A percentile compares a stretch with the other conserved stretches of the same genome.
Evolutionary conservation across 495 filamentous ascomycete genomes (phyloP).

Genomic region (Margaritispora aquatica): DNA sequence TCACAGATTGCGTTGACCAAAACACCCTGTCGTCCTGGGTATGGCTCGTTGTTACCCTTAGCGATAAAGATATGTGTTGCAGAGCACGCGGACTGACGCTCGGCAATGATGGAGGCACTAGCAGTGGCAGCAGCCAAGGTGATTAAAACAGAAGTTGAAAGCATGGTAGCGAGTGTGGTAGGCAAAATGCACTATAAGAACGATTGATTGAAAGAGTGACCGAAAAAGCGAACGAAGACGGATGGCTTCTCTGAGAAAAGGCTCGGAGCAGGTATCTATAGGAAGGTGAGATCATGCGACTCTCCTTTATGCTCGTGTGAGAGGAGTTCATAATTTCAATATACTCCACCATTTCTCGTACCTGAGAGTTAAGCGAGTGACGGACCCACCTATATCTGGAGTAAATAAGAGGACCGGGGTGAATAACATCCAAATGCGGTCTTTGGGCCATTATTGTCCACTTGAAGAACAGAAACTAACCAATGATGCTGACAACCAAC

Average conservation of each 20-base stretch:
- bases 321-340: not conserved
- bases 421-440: too few species aligned
- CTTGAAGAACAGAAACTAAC: too few species aligned
- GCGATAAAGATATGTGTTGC: slow-evolving; percentile 26
- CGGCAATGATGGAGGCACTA: not conserved
- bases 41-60: slow-evolving; percentile 26
- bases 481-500: too few species aligned
- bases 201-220: not conserved
- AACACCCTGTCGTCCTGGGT: slow-evolving; percentile 23
- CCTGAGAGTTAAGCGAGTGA: too few species aligned
- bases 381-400: too few species aligned
- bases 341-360: not conserved
- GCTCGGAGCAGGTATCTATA: not conserved
- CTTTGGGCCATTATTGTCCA: too few species aligned
- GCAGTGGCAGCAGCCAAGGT: not conserved
- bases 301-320: not conserved
- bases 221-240: not conserved
- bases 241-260: not conserved
- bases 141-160: not conserved
- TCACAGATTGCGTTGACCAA: slow-evolving; percentile 20
- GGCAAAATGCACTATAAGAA: not conserved
- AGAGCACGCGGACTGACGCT: slow-evolving; percentile 13
- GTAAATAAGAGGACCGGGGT: too few species aligned
- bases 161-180: not conserved
- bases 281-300: not conserved